Base-by-base conservation (phyloP, 208 protist genomes). In the Crithidia sp. region DNA sequence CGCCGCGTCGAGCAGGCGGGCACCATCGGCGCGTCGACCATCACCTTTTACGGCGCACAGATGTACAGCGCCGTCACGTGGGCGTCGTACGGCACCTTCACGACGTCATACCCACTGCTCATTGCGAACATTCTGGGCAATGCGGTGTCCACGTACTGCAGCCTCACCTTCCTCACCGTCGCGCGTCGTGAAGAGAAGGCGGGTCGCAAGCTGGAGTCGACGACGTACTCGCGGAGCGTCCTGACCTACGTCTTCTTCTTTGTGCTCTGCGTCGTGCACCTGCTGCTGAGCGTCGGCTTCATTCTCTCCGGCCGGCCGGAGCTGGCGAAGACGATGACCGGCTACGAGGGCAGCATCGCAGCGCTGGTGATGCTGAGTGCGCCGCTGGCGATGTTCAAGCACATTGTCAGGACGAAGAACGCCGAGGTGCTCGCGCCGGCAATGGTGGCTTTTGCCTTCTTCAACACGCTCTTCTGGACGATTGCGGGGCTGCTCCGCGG, bases 11-110 rank as follows among this genome's bases (percentile, higher is more conserved):
- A 89, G 73, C 65, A 80, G 49, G 73, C 75, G 10, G 75, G 76
- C 41, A 88, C 81, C 43, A 75, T 92, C 5, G 87, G 87, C 8
- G 62, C 78, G 16, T 85, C 77, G 66, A 88, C 81, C 8, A 82
- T 86, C 65, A 87, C 82, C 14, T 92, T 89, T 37, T 88, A 85
- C 68, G 82, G 78, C 28, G 87, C 87, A 1, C 83, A 89, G 37
- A 73, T 92, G 55, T 84, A 76, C 70, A 92, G 73, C 63, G 79
- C 74, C 4, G 75, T 83, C 5, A 74, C 81, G 52, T 92, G 87
- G 84, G 57, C 84, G n/a, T 76, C 79, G 66, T 92, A 89, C 78
- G 87, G 84, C n/a, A 67, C 76, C 9, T 83, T 84, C 71, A 67
- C 67, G 52, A 58, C 45, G 45, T 79, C 63, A 49, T 66, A 81